phyloP scores from a whole-genome alignment of 345 rosid genomes.

The Linum lewisii region DNA sequence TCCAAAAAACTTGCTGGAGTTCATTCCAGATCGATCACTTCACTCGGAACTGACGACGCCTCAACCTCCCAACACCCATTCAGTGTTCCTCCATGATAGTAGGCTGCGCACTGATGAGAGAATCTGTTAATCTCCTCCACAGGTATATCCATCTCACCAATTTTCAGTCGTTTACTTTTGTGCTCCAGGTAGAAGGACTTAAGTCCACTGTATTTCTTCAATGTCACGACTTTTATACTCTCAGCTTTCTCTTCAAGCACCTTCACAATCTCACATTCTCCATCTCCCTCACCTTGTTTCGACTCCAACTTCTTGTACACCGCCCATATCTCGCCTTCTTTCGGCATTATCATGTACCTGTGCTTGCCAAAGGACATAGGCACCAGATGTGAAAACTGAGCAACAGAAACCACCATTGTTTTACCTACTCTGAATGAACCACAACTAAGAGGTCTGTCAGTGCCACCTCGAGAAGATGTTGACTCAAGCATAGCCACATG shows the following conservation, averaged over 20 bases:
- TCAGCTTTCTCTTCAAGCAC: not conserved
- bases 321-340: constrained; percentile 35
- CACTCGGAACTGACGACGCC: not conserved
- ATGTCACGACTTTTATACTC: not conserved
- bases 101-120: not conserved
- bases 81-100: not conserved
- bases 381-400: constrained; percentile 38
- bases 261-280: not conserved
- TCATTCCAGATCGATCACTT: not conserved
- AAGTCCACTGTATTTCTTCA: not conserved
- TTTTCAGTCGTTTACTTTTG: not conserved
- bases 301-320: not conserved
- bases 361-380: constrained; percentile 14
- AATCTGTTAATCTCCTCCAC: not conserved
- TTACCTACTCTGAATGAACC: constrained; percentile 37
- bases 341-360: constrained; percentile 31
- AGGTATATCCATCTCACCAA: not conserved
- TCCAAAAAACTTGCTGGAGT: too few species aligned
- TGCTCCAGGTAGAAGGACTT: not conserved
- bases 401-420: constrained; percentile 15
- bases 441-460: constrained; percentile 23
- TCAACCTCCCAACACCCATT: not conserved
- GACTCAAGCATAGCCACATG: constrained; percentile 39
- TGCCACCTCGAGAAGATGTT: constrained; percentile 10
- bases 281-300: not conserved